These are phyloP conservation scores for Boletus mariae DNA, from an alignment of 1,284 basidiomycete species.

Conservation along the genomic window DNA sequence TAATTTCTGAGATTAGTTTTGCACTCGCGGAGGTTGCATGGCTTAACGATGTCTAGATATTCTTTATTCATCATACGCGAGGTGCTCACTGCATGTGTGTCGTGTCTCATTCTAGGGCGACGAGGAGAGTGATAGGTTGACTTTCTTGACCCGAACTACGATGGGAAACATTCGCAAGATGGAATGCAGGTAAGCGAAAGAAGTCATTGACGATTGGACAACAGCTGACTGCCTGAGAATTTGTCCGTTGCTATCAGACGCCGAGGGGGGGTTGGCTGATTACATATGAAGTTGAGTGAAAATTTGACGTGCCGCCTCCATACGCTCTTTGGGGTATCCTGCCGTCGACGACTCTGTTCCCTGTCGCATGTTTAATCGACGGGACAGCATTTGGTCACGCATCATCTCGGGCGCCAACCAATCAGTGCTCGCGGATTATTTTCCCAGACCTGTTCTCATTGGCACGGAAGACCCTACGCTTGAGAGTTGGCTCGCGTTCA, in stretches of 20 bases:
- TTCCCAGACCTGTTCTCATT: too few relatives aligned
- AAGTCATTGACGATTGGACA: background rate
- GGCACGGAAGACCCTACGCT: too few relatives aligned
- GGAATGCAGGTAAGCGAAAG: background rate
- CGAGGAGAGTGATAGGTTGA: background rate
- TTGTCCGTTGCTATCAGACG: background rate
- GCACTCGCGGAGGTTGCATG: background rate
- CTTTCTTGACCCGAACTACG: background rate
- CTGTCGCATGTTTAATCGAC: background rate
- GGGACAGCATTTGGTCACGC: background rate
- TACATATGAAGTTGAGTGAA: background rate
- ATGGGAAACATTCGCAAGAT: background rate
- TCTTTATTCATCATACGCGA: background rate
- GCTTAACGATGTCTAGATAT: background rate
- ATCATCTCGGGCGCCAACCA: background rate
- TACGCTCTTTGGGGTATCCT: background rate
- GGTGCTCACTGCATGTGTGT: background rate
- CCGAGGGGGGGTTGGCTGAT: background rate
- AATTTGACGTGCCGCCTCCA: background rate
- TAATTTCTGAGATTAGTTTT: too few relatives aligned
- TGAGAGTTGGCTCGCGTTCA: too few relatives aligned
- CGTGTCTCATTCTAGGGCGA: background rate
- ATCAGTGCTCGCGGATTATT: too few relatives aligned
- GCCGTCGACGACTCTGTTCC: background rate
- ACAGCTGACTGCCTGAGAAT: background rate